These are phyloP conservation scores for Stenocarpella maydis DNA, from an alignment of 2,329 filamentous ascomycete species.

Conservation along the genomic window DNA sequence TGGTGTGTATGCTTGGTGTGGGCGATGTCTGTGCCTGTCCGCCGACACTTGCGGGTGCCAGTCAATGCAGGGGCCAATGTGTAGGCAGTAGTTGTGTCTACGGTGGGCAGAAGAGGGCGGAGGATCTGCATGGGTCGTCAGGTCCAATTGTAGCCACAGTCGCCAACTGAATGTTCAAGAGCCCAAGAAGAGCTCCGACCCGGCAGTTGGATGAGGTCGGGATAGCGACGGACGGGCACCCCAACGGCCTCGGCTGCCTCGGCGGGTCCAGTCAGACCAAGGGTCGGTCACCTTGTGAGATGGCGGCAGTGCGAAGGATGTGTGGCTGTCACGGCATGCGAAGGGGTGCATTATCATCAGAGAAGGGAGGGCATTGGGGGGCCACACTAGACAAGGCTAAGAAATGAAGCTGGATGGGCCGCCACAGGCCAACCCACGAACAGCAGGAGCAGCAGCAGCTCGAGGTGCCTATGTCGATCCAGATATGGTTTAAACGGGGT, in stretches of 20 bases:
- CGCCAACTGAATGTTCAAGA: constrained; percentile 6
- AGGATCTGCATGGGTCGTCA: background rate
- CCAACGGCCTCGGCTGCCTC: background rate
- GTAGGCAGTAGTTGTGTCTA: background rate
- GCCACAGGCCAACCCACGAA: too few species aligned
- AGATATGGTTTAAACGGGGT: constrained; percentile 2
- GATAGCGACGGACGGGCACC: background rate
- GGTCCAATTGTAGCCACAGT: background rate
- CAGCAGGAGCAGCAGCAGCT: background rate
- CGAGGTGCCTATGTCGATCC: constrained; percentile 10
- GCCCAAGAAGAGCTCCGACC: background rate
- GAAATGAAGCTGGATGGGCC: background rate
- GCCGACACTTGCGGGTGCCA: background rate
- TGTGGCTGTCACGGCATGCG: background rate
- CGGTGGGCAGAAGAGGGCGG: background rate
- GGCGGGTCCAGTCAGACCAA: background rate
- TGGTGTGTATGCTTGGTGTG: too few species aligned
- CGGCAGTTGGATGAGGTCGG: constrained; percentile 11
- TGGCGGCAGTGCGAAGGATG: background rate
- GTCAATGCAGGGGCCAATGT: background rate
- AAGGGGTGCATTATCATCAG: background rate
- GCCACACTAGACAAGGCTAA: constrained; percentile 12
- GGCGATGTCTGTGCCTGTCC: background rate
- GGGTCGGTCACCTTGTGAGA: background rate
- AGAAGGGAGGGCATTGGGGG: constrained; percentile 7